Evolutionary conservation across 495 filamentous ascomycete genomes (phyloP).

Genomic region (Podospora bellae-mahoneyi): DNA sequence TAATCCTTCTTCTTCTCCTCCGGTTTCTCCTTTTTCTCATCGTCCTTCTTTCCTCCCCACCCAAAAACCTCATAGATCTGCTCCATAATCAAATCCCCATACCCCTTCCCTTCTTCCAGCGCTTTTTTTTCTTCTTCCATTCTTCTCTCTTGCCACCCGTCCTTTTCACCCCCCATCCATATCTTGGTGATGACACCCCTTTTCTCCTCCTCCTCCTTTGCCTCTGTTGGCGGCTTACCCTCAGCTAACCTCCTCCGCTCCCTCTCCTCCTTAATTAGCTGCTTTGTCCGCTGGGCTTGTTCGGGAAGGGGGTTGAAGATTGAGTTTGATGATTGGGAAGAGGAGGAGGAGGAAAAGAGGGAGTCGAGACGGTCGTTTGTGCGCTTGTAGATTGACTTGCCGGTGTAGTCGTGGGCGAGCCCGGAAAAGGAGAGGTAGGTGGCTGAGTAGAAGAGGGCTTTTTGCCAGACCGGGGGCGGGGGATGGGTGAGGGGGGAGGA

Average conservation of each 20-base stretch:
- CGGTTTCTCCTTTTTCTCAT: constrained; percentile 14
- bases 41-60: constrained; percentile 34
- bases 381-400: constrained; percentile 43
- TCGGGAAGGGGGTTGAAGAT: constrained; percentile 42
- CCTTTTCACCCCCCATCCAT: constrained; percentile 64
- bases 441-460: constrained; percentile 56
- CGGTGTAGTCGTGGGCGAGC: constrained; percentile 56
- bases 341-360: constrained; percentile 7
- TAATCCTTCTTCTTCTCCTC: constrained; percentile 6
- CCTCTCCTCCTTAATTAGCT: constrained; percentile 29
- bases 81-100: constrained; percentile 76
- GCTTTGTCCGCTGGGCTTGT: constrained; percentile 54
- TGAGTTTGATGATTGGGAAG: neutral
- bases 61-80: constrained; percentile 76
- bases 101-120: constrained; percentile 73
- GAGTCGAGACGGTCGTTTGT: constrained; percentile 26
- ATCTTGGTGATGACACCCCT: constrained; percentile 45
- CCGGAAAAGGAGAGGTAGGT: constrained; percentile 63
- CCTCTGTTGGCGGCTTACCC: constrained; percentile 38
- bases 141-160: constrained; percentile 70
- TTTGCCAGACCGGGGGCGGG: constrained; percentile 31
- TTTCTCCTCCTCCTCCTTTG: constrained; percentile 28
- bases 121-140: constrained; percentile 67
- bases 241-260: constrained; percentile 25
- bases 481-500: neutral